phyloP scores from a whole-genome alignment of 108 stramenopile genomes.

The Cylindrotheca closterium region DNA sequence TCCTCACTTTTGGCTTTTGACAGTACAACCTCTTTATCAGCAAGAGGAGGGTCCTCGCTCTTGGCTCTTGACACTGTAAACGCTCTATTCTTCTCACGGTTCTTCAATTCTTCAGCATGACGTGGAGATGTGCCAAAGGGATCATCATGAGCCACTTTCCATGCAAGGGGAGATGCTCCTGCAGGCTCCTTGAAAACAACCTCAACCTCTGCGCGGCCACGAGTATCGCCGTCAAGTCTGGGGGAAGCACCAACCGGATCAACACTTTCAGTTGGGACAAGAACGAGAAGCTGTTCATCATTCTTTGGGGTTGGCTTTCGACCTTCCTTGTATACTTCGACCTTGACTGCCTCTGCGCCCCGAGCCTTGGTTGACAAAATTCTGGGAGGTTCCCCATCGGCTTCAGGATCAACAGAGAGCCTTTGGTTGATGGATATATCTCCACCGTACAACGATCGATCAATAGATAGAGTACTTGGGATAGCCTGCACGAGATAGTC shows the following conservation, averaged over 20 bases:
- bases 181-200: constrained; percentile 15
- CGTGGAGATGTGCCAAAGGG: constrained; percentile 24
- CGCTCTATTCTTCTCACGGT: neutral
- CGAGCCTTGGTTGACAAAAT: constrained; percentile 3
- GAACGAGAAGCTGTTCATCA: constrained; percentile 12
- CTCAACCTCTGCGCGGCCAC: neutral
- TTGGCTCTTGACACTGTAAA: neutral
- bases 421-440: constrained; percentile 1
- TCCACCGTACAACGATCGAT: neutral
- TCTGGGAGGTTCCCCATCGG: constrained; percentile 9
- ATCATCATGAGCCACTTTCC: constrained; percentile 11
- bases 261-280: constrained; percentile 8
- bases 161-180: constrained; percentile 25
- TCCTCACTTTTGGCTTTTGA: neutral
- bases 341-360: too few species aligned
- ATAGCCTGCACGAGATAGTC: neutral
- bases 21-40: neutral
- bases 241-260: constrained; percentile 21
- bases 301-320: constrained; percentile 4
- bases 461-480: neutral
- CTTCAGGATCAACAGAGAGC: constrained; percentile 5
- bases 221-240: neutral
- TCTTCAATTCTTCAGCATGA: constrained; percentile 4
- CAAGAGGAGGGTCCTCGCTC: neutral
- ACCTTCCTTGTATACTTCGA: neutral